Evolutionary conservation across 1,284 basidiomycete genomes (phyloP).

Genomic region (Pyrrhoderma lamaoense): DNA sequence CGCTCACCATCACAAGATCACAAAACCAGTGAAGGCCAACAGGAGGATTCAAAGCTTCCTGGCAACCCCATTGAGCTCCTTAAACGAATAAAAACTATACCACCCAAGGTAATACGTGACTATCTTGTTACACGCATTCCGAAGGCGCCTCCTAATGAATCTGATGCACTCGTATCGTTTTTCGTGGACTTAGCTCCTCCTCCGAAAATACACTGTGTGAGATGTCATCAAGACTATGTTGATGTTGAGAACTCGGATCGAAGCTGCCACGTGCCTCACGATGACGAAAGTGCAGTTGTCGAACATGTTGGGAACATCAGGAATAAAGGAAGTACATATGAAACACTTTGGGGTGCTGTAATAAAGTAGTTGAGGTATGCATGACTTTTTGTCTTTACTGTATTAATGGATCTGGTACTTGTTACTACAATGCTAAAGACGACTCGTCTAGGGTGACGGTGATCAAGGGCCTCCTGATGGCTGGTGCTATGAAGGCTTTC

Average conservation of each 20-base stretch:
- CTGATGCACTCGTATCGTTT: slow-evolving; percentile 43
- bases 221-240: slow-evolving; percentile 60
- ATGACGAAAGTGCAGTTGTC: slow-evolving; percentile 48
- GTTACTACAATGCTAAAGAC: background rate
- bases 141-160: slow-evolving; percentile 22
- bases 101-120: slow-evolving; percentile 55
- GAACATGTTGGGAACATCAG: slow-evolving; percentile 32
- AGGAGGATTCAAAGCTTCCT: slow-evolving; percentile 15
- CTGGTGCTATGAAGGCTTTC: slow-evolving; percentile 76
- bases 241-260: slow-evolving; percentile 51
- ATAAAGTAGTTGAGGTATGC: slow-evolving; percentile 43
- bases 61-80: slow-evolving; percentile 36
- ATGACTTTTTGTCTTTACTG: background rate
- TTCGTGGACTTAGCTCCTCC: slow-evolving; percentile 55
- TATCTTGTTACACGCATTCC: slow-evolving; percentile 51
- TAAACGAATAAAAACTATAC: slow-evolving; percentile 49
- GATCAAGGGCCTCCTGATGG: slow-evolving; percentile 75
- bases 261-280: slow-evolving; percentile 47
- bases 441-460: slow-evolving; percentile 43
- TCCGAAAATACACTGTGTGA: slow-evolving; percentile 58
- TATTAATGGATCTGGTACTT: background rate
- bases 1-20: slow-evolving; percentile 18
- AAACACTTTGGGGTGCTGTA: slow-evolving; percentile 68
- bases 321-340: slow-evolving; percentile 32
- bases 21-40: slow-evolving; percentile 13